phyloP scores from a whole-genome alignment of 2,329 filamentous ascomycete genomes.

The Chrysosphaeria jannelii region DNA sequence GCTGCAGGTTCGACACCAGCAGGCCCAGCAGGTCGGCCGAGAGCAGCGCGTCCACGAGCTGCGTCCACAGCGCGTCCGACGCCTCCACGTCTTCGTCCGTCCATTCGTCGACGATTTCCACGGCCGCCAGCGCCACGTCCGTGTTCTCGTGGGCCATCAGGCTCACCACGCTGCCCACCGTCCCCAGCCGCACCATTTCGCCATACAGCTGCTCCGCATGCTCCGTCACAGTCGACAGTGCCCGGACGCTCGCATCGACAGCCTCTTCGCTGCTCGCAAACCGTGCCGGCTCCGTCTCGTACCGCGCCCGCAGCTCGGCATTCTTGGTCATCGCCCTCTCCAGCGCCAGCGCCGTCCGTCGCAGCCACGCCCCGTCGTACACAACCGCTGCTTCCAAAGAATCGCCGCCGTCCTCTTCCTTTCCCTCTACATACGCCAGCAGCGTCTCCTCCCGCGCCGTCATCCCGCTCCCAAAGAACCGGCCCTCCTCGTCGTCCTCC shows the following conservation, averaged over 20 bases:
- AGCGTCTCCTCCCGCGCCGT: slow-evolving; percentile 53
- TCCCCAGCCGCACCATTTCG: slow-evolving; percentile 50
- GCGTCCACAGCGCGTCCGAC: slow-evolving; percentile 52
- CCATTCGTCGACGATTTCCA: slow-evolving; percentile 71
- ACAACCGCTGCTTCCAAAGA: slow-evolving; percentile 24
- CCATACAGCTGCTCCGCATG: slow-evolving; percentile 47
- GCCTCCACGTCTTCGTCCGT: slow-evolving; percentile 80
- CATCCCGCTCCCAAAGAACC: slow-evolving; percentile 86
- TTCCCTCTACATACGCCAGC: slow-evolving; percentile 53
- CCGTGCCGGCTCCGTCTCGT: slow-evolving; percentile 49
- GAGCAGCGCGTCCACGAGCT: slow-evolving; percentile 34
- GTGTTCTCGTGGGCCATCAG: slow-evolving; percentile 86
- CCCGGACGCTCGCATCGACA: slow-evolving; percentile 65
- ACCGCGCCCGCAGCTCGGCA: slow-evolving; percentile 62
- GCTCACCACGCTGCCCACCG: slow-evolving; percentile 41
- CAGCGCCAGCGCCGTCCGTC: slow-evolving; percentile 52
- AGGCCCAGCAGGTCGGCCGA: slow-evolving; percentile 44
- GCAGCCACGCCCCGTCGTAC: slow-evolving; percentile 60
- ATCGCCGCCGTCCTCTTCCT: slow-evolving; percentile 9
- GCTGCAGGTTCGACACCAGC: slow-evolving; percentile 44
- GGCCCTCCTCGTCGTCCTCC: slow-evolving; percentile 68
- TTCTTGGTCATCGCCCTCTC: slow-evolving; percentile 83
- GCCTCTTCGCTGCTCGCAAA: slow-evolving; percentile 73
- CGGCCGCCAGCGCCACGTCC: slow-evolving; percentile 74
- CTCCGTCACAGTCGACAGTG: slow-evolving; percentile 59